phyloP scores from a whole-genome alignment of 257 asterid genomes.

The Sherardia arvensis region DNA sequence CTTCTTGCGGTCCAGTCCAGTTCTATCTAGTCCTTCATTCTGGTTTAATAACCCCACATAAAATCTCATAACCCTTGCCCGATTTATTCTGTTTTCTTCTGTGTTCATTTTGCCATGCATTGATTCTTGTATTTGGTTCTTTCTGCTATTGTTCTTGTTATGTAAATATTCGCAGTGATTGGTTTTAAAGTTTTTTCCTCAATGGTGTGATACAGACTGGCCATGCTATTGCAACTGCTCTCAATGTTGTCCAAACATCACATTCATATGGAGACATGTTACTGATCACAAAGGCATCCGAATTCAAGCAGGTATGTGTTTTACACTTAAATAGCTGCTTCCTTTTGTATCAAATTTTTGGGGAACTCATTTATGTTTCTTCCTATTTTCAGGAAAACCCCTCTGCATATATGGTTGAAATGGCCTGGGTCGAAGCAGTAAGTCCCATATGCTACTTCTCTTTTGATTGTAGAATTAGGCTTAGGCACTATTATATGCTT shows the following conservation, averaged over 20 bases:
- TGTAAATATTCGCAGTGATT: background rate
- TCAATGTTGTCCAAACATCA: constrained; percentile 76
- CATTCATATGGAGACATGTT: constrained; percentile 75
- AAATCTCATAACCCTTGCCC: background rate
- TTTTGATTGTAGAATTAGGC: background rate
- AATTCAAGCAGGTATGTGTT: constrained; percentile 53
- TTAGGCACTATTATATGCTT: background rate
- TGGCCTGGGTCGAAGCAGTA: constrained; percentile 71
- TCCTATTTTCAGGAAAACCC: constrained; percentile 68
- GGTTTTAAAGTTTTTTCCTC: constrained; percentile 5
- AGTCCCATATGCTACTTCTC: constrained; percentile 24
- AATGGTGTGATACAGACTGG: constrained; percentile 54
- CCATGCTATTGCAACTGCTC: constrained; percentile 64
- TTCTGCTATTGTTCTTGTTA: background rate
- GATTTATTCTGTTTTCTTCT: background rate
- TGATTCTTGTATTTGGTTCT: background rate
- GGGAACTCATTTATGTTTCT: background rate
- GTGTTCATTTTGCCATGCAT: background rate
- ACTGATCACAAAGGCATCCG: constrained; percentile 74
- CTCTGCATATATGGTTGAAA: constrained; percentile 70
- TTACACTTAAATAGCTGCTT: background rate
- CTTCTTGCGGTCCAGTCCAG: background rate
- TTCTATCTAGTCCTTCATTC: background rate
- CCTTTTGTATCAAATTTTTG: background rate
- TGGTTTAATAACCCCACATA: background rate